phyloP scores from a whole-genome alignment of 805 yeast species.

The Suhomyces emberorum region DNA sequence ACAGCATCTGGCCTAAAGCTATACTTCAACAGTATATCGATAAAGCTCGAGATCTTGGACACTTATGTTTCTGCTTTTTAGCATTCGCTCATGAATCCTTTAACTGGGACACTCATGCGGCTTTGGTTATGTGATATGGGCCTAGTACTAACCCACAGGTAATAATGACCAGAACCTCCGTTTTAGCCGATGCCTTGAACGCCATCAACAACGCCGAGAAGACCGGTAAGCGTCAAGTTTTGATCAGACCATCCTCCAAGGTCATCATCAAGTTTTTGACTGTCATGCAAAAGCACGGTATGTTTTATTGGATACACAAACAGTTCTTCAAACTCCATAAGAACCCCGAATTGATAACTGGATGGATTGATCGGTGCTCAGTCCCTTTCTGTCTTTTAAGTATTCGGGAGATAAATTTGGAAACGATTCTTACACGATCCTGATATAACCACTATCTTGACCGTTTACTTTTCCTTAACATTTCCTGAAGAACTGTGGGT shows the following conservation, averaged over 20 bases:
- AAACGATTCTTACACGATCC: slow-evolving; percentile 67
- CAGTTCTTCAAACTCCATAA: neutral
- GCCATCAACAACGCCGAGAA: slow-evolving; percentile 98
- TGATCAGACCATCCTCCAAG: slow-evolving; percentile 97
- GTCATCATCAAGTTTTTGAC: slow-evolving; percentile 95
- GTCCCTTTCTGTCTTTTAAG: slow-evolving; percentile 97
- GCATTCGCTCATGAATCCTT: slow-evolving; percentile 34
- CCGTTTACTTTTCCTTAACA: slow-evolving; percentile 74
- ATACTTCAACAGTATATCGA: slow-evolving; percentile 14
- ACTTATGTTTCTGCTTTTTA: slow-evolving; percentile 14
- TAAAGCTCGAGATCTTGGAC: slow-evolving; percentile 23
- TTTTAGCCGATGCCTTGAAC: slow-evolving; percentile 97
- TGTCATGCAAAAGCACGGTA: slow-evolving; percentile 96
- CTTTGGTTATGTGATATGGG: slow-evolving; percentile 11
- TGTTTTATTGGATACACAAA: slow-evolving; percentile 6
- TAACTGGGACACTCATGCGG: slow-evolving; percentile 39
- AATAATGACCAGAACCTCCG: slow-evolving; percentile 94
- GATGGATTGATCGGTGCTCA: slow-evolving; percentile 85
- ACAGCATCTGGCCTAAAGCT: slow-evolving; percentile 9
- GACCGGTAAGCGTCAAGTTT: slow-evolving; percentile 98
- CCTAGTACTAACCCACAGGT: slow-evolving; percentile 6
- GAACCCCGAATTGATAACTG: slow-evolving; percentile 93
- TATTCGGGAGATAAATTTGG: slow-evolving; percentile 81
- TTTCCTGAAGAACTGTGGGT: slow-evolving; percentile 8
- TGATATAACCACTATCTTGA: slow-evolving; percentile 33